Percentiles rank a stretch among this genome's conserved stretches.
These are phyloP conservation scores for Candida easanensis DNA, from an alignment of 805 yeast genomes.

Conservation along the genomic window DNA sequence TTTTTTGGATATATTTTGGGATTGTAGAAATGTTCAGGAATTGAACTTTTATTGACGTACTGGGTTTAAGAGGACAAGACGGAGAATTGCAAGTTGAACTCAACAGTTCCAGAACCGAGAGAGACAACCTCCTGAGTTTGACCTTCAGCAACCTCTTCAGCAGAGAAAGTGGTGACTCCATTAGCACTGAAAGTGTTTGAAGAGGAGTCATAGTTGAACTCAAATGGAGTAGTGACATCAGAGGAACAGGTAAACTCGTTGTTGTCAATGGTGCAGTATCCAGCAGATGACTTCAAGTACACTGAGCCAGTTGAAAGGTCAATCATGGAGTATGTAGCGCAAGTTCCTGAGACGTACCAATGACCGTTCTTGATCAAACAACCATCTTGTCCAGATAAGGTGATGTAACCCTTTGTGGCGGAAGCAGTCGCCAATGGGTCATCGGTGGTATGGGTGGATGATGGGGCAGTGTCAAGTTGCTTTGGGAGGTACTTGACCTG, in stretches of 20 bases:
- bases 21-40: too few species aligned
- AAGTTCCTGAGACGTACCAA: constrained; percentile 79
- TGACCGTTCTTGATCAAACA: constrained; percentile 84
- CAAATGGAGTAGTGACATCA: constrained; percentile 50
- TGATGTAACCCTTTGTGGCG: constrained; percentile 45
- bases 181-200: constrained; percentile 12
- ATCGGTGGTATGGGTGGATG: constrained; percentile 26
- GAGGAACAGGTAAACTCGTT: constrained; percentile 37
- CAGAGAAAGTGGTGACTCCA: constrained; percentile 16
- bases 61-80: not conserved
- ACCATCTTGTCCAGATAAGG: constrained; percentile 53
- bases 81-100: constrained; percentile 5
- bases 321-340: constrained; percentile 67
- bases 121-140: constrained; percentile 8
- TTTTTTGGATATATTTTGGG: too few species aligned
- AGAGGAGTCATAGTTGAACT: constrained; percentile 16
- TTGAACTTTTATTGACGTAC: too few species aligned
- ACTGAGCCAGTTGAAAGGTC: constrained; percentile 43
- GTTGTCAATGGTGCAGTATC: constrained; percentile 58
- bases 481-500: constrained; percentile 66
- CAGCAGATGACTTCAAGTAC: constrained; percentile 64
- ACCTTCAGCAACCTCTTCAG: constrained; percentile 10
- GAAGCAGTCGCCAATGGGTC: constrained; percentile 16
- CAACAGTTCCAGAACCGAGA: constrained; percentile 7
- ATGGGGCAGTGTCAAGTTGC: constrained; percentile 22